phyloP scores from a whole-genome alignment of 768 basidiomycete species.

The Mycena amicta region DNA sequence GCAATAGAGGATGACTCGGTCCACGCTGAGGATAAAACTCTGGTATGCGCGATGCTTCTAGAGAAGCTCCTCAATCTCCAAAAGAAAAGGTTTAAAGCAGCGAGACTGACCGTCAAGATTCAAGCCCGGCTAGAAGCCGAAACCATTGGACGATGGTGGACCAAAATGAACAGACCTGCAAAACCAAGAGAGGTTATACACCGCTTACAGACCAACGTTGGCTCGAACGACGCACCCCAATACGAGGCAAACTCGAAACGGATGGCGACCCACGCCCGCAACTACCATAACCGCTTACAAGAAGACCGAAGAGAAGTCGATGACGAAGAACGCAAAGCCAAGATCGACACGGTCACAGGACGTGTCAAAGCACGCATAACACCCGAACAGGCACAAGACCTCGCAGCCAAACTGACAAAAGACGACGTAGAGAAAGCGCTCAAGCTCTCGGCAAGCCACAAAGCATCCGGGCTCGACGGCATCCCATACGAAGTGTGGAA shows the following conservation, averaged over 20 bases:
- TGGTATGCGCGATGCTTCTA: too few relatives aligned
- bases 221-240: background rate
- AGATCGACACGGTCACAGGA: background rate
- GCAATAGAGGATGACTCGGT: too few relatives aligned
- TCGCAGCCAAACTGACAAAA: background rate
- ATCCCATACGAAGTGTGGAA: background rate
- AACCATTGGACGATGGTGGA: background rate
- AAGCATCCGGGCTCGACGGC: background rate
- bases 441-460: background rate
- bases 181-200: background rate
- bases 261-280: background rate
- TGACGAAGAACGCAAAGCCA: background rate
- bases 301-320: background rate
- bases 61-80: too few relatives aligned
- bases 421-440: background rate
- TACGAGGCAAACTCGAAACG: background rate
- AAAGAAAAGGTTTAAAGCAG: too few relatives aligned
- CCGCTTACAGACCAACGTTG: background rate
- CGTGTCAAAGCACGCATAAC: background rate
- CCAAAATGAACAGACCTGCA: background rate
- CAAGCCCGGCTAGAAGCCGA: background rate
- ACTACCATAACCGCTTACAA: background rate
- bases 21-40: too few relatives aligned
- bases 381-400: background rate
- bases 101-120: too few relatives aligned